Conservation (phyloP, 2,329 filamentous ascomycete species). For the Bisporella sp. region DNA sequence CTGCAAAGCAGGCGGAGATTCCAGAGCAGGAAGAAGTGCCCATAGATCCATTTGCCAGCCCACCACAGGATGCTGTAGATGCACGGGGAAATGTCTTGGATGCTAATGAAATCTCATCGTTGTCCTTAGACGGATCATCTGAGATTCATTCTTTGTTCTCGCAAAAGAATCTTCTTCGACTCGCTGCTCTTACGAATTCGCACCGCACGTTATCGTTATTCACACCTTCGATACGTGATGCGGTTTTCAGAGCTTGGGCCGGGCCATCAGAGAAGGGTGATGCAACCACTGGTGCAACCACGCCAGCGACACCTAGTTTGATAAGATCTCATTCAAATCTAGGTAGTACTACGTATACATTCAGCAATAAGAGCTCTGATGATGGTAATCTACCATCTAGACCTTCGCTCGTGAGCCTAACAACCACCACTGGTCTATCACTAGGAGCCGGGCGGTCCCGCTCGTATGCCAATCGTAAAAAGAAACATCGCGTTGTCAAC, state of each 20-base stretch:
- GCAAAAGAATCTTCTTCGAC: constrained; percentile 81
- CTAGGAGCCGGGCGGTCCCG: constrained; percentile 55
- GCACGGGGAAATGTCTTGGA: constrained; percentile 71
- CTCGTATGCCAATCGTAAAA: constrained; percentile 60
- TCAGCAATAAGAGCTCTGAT: constrained; percentile 60
- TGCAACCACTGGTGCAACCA: constrained; percentile 23
- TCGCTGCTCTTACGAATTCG: constrained; percentile 78
- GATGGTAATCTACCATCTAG: constrained; percentile 58
- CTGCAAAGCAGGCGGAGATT: constrained; percentile 38
- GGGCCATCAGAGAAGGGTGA: constrained; percentile 68
- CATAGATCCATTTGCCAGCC: constrained; percentile 74
- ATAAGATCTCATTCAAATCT: constrained; percentile 58
- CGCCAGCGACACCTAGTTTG: constrained; percentile 40
- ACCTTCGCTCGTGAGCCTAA: constrained; percentile 56
- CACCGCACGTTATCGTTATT: constrained; percentile 88
- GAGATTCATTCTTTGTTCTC: constrained; percentile 90
- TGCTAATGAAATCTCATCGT: constrained; percentile 64
- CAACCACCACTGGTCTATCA: constrained; percentile 55
- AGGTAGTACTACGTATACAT: constrained; percentile 60
- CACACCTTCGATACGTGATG: constrained; percentile 83
- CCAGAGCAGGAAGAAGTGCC: constrained; percentile 40
- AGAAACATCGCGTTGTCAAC: constrained; percentile 80
- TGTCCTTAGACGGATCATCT: constrained; percentile 71
- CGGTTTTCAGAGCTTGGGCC: constrained; percentile 89
- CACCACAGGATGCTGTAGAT: constrained; percentile 77